Percentiles rank a stretch among this genome's conserved stretches.
These are phyloP conservation scores for Gossypium schwendimanii DNA, from an alignment of 441 rosid genomes.

Conservation along the genomic window DNA sequence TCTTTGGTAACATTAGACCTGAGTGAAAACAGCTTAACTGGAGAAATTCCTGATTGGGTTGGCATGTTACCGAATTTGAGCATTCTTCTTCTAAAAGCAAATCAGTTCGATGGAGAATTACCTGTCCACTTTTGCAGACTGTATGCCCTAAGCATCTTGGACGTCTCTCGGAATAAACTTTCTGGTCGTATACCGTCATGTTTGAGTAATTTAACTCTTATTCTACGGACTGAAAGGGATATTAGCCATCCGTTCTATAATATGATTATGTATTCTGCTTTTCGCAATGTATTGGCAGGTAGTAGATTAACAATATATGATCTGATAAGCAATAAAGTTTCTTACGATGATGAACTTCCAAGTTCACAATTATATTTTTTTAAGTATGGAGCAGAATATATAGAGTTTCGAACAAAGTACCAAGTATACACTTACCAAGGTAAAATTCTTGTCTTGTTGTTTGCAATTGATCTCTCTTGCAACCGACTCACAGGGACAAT, in stretches of 20 bases:
- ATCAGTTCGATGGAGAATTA: background rate
- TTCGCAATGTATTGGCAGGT: background rate
- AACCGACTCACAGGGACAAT: too few species aligned
- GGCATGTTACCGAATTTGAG: background rate
- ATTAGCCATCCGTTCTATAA: too few species aligned
- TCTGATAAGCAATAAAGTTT: background rate
- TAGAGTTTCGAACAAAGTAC: background rate
- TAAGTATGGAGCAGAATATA: background rate
- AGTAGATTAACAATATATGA: background rate
- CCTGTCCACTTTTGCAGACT: background rate
- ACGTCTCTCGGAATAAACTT: slow-evolving; percentile 1
- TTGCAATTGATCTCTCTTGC: too few species aligned
- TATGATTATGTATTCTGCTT: background rate
- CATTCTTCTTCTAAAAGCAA: background rate
- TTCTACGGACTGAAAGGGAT: background rate
- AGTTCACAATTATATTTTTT: fast-evolving
- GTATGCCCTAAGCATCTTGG: background rate
- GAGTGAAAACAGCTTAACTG: background rate
- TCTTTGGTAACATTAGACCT: background rate
- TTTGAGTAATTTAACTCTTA: background rate
- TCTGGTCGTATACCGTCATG: slow-evolving; percentile 7
- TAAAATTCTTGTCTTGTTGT: background rate
- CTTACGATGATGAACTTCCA: background rate
- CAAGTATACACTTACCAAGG: background rate
- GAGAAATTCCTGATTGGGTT: background rate